Base-by-base conservation (phyloP, 805 yeast species). In the Wickerhamiella qilinensis region DNA sequence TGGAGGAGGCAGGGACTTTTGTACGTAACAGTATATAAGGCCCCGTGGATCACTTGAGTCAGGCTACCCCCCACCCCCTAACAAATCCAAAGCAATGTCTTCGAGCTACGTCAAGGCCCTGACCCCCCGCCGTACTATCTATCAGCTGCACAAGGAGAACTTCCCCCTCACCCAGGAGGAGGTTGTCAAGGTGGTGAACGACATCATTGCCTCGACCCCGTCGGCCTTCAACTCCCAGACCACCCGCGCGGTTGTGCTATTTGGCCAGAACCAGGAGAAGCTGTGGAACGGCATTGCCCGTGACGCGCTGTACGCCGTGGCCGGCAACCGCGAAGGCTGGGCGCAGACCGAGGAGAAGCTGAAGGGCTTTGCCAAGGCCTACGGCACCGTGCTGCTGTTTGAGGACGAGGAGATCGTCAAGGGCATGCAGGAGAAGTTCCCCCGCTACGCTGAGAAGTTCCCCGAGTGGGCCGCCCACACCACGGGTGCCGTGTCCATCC, bases 141-240 rank as follows among this genome's bases (percentile, higher is more conserved):
- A 69, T 57, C 57, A 58, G 25, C 55, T 69, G 39, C 54, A 58
- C 44, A 65, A 67, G 49, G 57, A 62, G 39, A 53, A 67, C 42
- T 40, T 49, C 43, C 72, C 73, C 31, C 57, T 67, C 44, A 47
- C 64, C 37, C 43, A 66, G 34, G 53, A 52, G 11, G 61, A 65
- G 43, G 56, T 69, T 21, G 64, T 59, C 46, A 47, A 50, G 24
- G 46, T 63, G 30, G 66, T 68, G n/a, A 63, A 64, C 50, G 54
- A 58, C 22, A 58, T 68, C 33, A 58, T 69, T 38, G 67, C 64
- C 50, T 55, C 64, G 47, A 64, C 69, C 14, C 75, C 75, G 50
- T 64, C 71, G 17, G 52, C 68, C 20, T 69, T 67, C 63, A 69
- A 69, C 60, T 62, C 67, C 33, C 75, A 69, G 54, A 58, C 64